Evolutionary conservation across 768 basidiomycete genomes (phyloP).

Genomic region (Auricularia auricula-judae): DNA sequence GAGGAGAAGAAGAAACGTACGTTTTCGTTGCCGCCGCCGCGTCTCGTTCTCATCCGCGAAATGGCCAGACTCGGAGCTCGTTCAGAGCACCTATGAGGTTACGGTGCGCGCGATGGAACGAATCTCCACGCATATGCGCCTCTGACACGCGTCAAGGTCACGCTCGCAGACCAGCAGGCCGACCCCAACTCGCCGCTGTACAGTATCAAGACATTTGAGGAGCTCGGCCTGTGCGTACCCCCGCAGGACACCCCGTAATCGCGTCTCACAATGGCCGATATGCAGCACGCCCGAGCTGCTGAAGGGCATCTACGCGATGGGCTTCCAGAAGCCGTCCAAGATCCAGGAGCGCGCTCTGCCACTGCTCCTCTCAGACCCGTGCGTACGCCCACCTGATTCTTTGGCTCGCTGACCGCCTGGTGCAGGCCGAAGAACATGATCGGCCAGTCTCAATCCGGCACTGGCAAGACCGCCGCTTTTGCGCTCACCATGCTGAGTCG

Average conservation of each 20-base stretch:
- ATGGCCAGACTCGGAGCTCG: conserved; percentile 40
- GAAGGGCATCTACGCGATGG: conserved; percentile 90
- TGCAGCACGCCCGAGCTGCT: conserved; percentile 72
- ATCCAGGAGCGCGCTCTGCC: conserved; percentile 97
- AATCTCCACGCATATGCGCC: not conserved
- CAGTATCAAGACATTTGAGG: conserved; percentile 90
- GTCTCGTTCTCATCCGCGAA: not conserved
- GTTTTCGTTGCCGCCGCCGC: not conserved
- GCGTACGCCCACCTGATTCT: conserved; percentile 14
- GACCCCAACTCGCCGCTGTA: conserved; percentile 94
- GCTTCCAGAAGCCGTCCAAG: conserved; percentile 96
- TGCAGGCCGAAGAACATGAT: conserved; percentile 93
- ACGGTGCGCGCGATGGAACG: conserved; percentile 34
- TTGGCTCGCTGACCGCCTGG: not conserved
- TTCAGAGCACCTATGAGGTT: conserved; percentile 76
- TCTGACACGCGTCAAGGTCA: conserved; percentile 47
- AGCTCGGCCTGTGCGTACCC: conserved; percentile 73
- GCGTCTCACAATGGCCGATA: not conserved
- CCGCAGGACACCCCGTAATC: conserved; percentile 8
- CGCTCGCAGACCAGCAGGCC: conserved; percentile 89
- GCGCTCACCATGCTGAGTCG: conserved; percentile 95
- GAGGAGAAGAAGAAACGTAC: not conserved
- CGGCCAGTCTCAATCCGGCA: conserved; percentile 97
- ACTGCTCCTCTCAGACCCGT: conserved; percentile 84
- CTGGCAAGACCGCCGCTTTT: conserved; percentile 98